phyloP scores from a whole-genome alignment of 345 rosid species.

The Ailanthus altissimus region DNA sequence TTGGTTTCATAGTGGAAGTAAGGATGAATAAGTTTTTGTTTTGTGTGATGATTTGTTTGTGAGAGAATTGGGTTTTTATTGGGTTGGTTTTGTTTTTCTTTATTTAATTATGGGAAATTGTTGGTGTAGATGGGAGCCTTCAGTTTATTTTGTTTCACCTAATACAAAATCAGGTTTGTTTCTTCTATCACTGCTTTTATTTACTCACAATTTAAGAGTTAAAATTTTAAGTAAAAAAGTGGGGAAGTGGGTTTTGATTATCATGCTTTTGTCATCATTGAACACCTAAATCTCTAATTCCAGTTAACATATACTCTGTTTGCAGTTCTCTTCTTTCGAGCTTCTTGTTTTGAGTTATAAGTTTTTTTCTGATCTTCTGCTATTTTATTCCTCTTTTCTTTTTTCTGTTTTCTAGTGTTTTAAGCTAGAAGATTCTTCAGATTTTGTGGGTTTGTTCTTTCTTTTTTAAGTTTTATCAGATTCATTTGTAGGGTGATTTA shows the following conservation, averaged over 20 bases:
- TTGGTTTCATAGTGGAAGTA: conserved; percentile 19
- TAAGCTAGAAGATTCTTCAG: not conserved
- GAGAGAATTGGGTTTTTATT: conserved; percentile 24
- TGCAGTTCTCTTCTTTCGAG: not conserved
- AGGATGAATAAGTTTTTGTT: conserved; percentile 11
- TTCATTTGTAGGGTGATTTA: not conserved
- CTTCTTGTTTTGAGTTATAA: not conserved
- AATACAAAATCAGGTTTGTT: conserved; percentile 85
- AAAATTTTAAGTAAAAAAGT: not conserved
- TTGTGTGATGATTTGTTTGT: conserved; percentile 22
- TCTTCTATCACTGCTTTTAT: not conserved
- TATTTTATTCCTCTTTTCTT: not conserved
- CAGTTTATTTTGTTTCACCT: conserved; percentile 76
- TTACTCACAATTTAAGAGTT: not conserved
- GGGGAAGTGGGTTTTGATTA: not conserved
- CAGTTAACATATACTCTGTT: not conserved
- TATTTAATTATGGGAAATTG: conserved; percentile 75
- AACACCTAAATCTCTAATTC: not conserved
- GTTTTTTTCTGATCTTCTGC: not conserved
- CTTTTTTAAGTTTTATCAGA: not conserved
- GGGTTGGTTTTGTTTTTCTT: conserved; percentile 21
- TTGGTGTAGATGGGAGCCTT: conserved; percentile 69
- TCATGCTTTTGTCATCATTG: not conserved
- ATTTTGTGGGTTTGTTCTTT: not conserved
- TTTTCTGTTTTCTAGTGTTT: not conserved